phyloP scores from a whole-genome alignment of 305 asterid genomes.

The Rubia balearica region DNA sequence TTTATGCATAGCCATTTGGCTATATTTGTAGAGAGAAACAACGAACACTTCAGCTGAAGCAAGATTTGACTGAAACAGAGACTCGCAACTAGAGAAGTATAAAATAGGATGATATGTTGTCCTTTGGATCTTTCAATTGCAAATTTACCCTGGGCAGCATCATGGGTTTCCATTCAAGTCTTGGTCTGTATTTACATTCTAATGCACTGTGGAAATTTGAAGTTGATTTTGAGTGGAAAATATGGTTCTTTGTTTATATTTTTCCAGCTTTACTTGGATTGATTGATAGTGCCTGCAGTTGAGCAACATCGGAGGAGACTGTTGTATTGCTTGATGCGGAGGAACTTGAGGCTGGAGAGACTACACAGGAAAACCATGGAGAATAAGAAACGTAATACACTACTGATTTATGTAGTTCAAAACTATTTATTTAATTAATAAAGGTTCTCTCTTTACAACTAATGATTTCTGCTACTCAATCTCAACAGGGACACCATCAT shows the following conservation, averaged over 20 bases:
- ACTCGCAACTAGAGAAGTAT: no score
- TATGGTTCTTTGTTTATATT: not conserved
- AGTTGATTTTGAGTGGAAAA: not conserved
- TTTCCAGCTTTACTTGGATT: not conserved
- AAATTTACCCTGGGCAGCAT: not conserved
- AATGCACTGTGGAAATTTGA: not conserved
- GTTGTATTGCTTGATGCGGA: constrained; percentile 81
- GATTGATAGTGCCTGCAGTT: not conserved
- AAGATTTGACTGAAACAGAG: no score
- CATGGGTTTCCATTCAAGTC: not conserved
- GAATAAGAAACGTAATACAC: constrained; percentile 40
- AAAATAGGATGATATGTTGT: not conserved
- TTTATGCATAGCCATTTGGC: no score
- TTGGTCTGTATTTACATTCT: not conserved
- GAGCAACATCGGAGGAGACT: constrained; percentile 25
- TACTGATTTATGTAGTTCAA: not conserved
- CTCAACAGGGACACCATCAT: constrained; percentile 46
- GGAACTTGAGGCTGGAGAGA: constrained; percentile 49
- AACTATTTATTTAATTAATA: constrained; percentile 10
- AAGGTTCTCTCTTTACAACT: constrained; percentile 6
- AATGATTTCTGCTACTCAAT: constrained; percentile 23
- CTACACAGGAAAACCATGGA: constrained; percentile 26
- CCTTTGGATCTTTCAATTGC: not conserved
- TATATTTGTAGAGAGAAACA: no score
- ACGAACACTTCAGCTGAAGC: no score